Conservation (phyloP, 768 basidiomycete genomes). For the Leccinum aurantiacum region DNA sequence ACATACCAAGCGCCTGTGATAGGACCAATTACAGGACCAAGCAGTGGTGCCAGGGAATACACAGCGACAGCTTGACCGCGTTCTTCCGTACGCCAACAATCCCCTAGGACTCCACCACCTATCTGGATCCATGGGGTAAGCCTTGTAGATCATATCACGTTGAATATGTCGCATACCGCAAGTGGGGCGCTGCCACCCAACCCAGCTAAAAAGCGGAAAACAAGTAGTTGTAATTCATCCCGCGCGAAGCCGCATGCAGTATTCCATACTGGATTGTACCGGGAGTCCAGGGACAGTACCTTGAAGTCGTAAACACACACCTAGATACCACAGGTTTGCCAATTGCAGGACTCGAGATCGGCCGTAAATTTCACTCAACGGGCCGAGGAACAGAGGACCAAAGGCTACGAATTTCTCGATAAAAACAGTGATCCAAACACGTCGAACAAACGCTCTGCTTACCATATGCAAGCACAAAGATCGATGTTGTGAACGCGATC, state of each 20-base stretch:
- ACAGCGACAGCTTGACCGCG: conserved; percentile 64
- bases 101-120: conserved; percentile 66
- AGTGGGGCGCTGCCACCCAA: conserved; percentile 74
- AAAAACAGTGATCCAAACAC: neutral
- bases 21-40: conserved; percentile 67
- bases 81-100: conserved; percentile 61
- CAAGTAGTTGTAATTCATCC: conserved; percentile 56
- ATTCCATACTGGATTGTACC: conserved; percentile 51
- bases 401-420: neutral
- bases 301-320: conserved; percentile 32
- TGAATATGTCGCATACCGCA: conserved; percentile 32
- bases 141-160: neutral
- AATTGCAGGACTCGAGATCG: conserved; percentile 59
- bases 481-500: conserved; percentile 58
- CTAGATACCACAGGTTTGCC: conserved; percentile 66
- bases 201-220: conserved; percentile 68
- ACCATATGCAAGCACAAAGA: conserved; percentile 64
- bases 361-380: conserved; percentile 71
- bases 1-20: conserved; percentile 61
- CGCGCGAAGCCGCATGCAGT: conserved; percentile 63
- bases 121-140: conserved; percentile 33
- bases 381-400: conserved; percentile 44
- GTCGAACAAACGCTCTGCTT: conserved; percentile 8
- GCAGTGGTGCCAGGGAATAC: conserved; percentile 62
- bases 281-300: neutral